Evolutionary conservation across 225 moss, liverwort and hornwort species (phyloP), one percentile per base, ranked within the genome.

Genomic region (Polytrichum formosum): DNA sequence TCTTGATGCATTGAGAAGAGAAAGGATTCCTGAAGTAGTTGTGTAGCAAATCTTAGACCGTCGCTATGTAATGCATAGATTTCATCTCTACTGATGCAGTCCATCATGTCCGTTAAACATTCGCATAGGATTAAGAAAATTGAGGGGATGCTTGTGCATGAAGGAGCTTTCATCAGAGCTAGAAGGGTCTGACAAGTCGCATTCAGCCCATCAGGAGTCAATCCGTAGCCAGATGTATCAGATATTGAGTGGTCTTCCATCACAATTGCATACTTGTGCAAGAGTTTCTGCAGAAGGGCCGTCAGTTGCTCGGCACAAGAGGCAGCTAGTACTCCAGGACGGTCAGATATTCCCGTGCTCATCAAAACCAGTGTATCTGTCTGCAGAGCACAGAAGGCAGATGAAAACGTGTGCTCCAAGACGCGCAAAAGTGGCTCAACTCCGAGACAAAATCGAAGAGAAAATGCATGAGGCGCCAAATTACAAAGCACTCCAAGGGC

Each of bases 401-500:
- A 73, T 30, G 86, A 67, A 26, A 86, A 72, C 46, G 92, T 83
- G 69, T 88, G 80, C 60, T 88, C 85, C 55, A 95, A 77, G 31
- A 90, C 82, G 54, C 80, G 81, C 70, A 90, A 73, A 53, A 95
- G 70, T 22, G 95, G 82, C 46, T 90, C 88, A 55, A 95, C 73
- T 80, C 92, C 91, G 62, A 86, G 81, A 81, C 82, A 80, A 70
- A 91, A 91, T 64, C 84, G 84, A 54, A 81, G 82, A 28, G 81
- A 76, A 78, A 92, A 91, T 62, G 77, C 26, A 27, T 69, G 65
- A 33, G 62, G 61, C 55, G 77, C 88, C 66, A 76, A 68, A 26
- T 91, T 86, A 46, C 46, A 46, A 54, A 95, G 81, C 68, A 84
- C 75, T 78, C 56, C 66, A 56, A 92, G 84, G 65, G 91, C 75